These are phyloP conservation scores for Oryza nivara DNA, from an alignment of 176 grass and related monocot genomes.

Conservation along the genomic window DNA sequence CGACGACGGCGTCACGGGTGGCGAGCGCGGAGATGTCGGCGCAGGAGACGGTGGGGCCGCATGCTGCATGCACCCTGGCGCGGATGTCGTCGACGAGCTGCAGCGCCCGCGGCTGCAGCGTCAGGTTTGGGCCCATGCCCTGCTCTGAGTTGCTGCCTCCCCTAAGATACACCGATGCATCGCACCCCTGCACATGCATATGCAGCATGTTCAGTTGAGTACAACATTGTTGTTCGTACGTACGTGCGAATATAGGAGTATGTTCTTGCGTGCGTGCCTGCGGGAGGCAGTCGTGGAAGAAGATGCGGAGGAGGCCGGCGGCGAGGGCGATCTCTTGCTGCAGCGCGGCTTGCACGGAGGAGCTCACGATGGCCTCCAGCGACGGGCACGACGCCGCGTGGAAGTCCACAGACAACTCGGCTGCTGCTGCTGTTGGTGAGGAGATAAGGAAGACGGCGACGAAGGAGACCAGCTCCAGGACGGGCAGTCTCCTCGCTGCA, in stretches of 20 bases:
- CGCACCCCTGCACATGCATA: constrained; percentile 19
- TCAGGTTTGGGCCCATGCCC: constrained; percentile 20
- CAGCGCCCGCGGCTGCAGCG: constrained; percentile 39
- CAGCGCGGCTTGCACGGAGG: neutral
- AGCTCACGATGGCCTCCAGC: neutral
- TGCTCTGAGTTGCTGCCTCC: neutral
- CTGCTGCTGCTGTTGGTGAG: too few relatives aligned
- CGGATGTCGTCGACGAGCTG: constrained; percentile 51
- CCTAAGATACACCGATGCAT: constrained; percentile 24
- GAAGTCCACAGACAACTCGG: neutral
- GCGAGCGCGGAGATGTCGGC: constrained; percentile 47
- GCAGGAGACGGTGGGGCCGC: constrained; percentile 44
- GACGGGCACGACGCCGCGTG: neutral
- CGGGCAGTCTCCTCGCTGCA: neutral
- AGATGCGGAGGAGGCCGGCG: constrained; percentile 47
- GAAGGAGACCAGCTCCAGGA: neutral
- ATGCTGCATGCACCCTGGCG: constrained; percentile 24
- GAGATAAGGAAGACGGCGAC: neutral
- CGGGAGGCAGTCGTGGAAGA: constrained; percentile 48
- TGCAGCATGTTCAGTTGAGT: too few relatives aligned
- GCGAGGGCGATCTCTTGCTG: neutral
- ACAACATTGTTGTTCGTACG: too few relatives aligned
- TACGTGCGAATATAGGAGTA: neutral
- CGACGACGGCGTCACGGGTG: constrained; percentile 35
- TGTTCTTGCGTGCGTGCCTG: neutral